Evolutionary conservation across 2,329 filamentous ascomycete species (phyloP).

Genomic region (Arthrobotrys iridis): DNA sequence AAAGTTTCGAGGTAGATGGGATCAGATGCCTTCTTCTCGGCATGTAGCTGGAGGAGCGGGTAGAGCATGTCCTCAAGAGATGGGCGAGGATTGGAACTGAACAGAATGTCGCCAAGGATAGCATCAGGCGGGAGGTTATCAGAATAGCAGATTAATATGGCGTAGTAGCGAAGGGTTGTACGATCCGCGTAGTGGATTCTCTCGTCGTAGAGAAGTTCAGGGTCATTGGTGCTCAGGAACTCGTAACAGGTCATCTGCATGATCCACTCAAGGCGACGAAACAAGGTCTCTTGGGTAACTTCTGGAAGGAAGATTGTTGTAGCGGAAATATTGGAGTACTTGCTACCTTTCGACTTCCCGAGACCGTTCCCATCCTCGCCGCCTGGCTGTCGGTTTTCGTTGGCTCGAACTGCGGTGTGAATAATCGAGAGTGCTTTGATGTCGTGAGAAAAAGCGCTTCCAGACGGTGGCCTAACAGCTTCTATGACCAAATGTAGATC

Average conservation of each 20-base stretch:
- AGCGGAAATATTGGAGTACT: not conserved
- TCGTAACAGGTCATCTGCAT: slow-evolving; percentile 28
- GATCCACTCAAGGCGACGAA: slow-evolving; percentile 14
- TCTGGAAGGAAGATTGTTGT: not conserved
- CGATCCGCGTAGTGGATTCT: slow-evolving; percentile 6
- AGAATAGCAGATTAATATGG: slow-evolving; percentile 11
- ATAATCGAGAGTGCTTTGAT: not conserved
- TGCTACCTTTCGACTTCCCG: not conserved
- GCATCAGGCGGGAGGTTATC: not conserved
- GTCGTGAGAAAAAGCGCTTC: not conserved
- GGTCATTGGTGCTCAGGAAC: slow-evolving; percentile 1
- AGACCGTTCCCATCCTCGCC: not conserved
- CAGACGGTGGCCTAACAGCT: not conserved
- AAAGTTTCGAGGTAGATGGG: not conserved
- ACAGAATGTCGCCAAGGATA: not conserved
- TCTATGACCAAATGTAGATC: not conserved
- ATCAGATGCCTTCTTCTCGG: not conserved
- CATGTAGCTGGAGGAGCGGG: slow-evolving; percentile 14
- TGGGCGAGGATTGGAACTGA: not conserved
- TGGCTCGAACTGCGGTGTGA: not conserved
- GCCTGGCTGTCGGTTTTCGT: not conserved
- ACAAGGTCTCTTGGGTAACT: not conserved
- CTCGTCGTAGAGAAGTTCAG: slow-evolving; percentile 3
- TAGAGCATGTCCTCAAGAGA: not conserved
- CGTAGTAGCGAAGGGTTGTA: slow-evolving; percentile 23